A percentile compares a stretch with the other conserved stretches of the same genome.
phyloP scores from a whole-genome alignment of 768 basidiomycete genomes.

The Naganishia vishniacii region DNA sequence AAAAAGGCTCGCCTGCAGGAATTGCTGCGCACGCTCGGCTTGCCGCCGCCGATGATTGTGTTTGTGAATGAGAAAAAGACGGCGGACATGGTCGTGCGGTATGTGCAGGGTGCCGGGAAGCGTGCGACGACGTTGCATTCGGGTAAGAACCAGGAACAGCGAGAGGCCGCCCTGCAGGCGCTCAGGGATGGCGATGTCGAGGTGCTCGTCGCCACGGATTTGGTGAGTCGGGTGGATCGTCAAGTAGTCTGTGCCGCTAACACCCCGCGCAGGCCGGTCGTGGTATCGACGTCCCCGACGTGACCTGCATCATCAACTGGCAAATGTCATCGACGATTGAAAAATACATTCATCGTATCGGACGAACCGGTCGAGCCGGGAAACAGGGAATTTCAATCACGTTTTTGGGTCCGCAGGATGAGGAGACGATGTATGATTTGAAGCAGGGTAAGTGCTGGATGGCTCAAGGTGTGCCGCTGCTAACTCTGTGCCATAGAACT shows the following conservation, averaged over 20 bases:
- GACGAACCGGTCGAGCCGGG: conserved; percentile 96
- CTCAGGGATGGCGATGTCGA: conserved; percentile 79
- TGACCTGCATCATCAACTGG: conserved; percentile 91
- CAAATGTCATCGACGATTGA: conserved; percentile 97
- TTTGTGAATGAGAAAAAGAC: conserved; percentile 99
- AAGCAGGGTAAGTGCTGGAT: conserved; percentile 64
- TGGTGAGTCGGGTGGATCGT: conserved; percentile 47
- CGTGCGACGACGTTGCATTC: conserved; percentile 86
- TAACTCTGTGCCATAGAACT: conserved; percentile 59
- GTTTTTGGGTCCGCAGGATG: conserved; percentile 91
- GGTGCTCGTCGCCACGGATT: conserved; percentile 90
- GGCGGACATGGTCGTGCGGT: conserved; percentile 94
- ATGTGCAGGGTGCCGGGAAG: conserved; percentile 88
- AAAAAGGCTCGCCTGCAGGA: conserved; percentile 88
- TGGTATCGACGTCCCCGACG: conserved; percentile 97
- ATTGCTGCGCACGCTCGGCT: conserved; percentile 80
- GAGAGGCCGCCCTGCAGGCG: conserved; percentile 82
- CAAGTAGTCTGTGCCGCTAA: background rate
- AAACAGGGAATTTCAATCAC: conserved; percentile 91
- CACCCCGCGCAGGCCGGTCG: conserved; percentile 63
- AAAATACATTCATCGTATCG: conserved; percentile 95
- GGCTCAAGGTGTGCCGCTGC: background rate
- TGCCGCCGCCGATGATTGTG: conserved; percentile 86
- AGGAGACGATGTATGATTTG: conserved; percentile 93
- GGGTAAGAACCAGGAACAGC: conserved; percentile 95